A percentile compares a stretch with the other conserved stretches of the same genome.
These are phyloP conservation scores for Aspergillus sclerotiicarbonarius DNA, from an alignment of 495 filamentous ascomycete species.

Conservation along the genomic window DNA sequence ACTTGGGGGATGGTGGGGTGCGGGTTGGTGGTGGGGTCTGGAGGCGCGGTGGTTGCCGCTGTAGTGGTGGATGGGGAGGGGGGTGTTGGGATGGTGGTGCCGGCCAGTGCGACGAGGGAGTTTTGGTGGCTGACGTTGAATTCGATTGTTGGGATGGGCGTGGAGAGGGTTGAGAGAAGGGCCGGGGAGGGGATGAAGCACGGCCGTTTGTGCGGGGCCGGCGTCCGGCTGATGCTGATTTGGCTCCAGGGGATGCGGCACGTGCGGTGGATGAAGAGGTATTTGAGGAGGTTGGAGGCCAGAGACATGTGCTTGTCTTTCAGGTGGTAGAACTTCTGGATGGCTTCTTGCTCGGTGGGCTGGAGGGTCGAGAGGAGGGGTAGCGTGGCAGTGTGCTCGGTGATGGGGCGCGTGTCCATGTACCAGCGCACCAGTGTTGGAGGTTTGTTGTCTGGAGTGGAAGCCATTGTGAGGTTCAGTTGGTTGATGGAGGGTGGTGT, in stretches of 20 bases:
- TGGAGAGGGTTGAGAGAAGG: constrained; percentile 7
- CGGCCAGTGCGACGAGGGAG: constrained; percentile 67
- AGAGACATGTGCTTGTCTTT: constrained; percentile 53
- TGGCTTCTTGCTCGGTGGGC: constrained; percentile 32
- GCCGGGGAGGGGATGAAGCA: constrained; percentile 47
- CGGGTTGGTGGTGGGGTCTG: background rate
- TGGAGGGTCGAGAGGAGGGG: constrained; percentile 38
- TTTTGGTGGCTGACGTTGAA: constrained; percentile 93
- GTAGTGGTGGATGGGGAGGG: too few species aligned
- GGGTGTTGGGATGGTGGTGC: constrained; percentile 26
- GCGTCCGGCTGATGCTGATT: constrained; percentile 58
- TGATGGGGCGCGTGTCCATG: constrained; percentile 42
- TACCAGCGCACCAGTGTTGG: constrained; percentile 37
- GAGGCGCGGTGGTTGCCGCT: too few species aligned
- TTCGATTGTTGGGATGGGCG: constrained; percentile 46
- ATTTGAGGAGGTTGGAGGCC: constrained; percentile 77
- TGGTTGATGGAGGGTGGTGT: too few species aligned
- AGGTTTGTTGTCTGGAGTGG: background rate
- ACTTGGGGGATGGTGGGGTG: constrained; percentile 35
- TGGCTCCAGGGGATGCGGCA: constrained; percentile 64
- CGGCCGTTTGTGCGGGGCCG: constrained; percentile 60
- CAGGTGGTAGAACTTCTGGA: constrained; percentile 37
- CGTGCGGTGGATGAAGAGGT: constrained; percentile 62
- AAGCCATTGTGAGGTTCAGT: background rate
- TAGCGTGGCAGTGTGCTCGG: constrained; percentile 28